Percentiles rank a stretch among this genome's conserved stretches.
phyloP scores from a whole-genome alignment of 2,329 filamentous ascomycete genomes.

The Zymoseptoria tritici region DNA sequence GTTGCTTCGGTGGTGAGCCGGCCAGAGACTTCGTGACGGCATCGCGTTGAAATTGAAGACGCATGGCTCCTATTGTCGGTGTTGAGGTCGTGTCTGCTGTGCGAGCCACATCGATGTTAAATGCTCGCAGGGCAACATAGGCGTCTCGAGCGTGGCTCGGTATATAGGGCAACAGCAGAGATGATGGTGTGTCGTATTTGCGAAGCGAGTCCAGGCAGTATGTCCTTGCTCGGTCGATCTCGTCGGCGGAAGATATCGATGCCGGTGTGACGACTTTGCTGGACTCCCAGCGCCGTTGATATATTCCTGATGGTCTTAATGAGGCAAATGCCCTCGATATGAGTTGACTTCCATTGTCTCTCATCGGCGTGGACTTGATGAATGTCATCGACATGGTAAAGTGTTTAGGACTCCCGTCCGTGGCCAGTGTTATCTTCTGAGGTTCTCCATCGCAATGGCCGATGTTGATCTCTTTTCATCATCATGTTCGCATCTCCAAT shows the following conservation, averaged over 20 bases:
- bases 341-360: neutral
- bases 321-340: neutral
- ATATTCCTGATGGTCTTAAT: neutral
- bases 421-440: constrained; percentile 1
- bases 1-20: constrained; percentile 76
- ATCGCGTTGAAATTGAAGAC: constrained; percentile 93
- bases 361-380: neutral
- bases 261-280: constrained; percentile 18
- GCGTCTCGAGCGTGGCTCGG: constrained; percentile 66
- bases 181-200: constrained; percentile 82
- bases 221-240: constrained; percentile 47
- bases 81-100: constrained; percentile 87
- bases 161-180: constrained; percentile 77
- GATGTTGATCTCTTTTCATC: neutral
- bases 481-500: neutral
- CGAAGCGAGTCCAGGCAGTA: constrained; percentile 57
- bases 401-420: constrained; percentile 2
- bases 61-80: constrained; percentile 76
- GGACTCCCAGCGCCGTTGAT: constrained; percentile 14
- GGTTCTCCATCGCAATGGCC: neutral
- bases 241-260: constrained; percentile 26
- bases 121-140: constrained; percentile 81
- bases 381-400: neutral
- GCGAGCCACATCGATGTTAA: constrained; percentile 86
- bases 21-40: constrained; percentile 70